Conservation (phyloP, 768 basidiomycete genomes). For the Saitozyma podzolica region DNA sequence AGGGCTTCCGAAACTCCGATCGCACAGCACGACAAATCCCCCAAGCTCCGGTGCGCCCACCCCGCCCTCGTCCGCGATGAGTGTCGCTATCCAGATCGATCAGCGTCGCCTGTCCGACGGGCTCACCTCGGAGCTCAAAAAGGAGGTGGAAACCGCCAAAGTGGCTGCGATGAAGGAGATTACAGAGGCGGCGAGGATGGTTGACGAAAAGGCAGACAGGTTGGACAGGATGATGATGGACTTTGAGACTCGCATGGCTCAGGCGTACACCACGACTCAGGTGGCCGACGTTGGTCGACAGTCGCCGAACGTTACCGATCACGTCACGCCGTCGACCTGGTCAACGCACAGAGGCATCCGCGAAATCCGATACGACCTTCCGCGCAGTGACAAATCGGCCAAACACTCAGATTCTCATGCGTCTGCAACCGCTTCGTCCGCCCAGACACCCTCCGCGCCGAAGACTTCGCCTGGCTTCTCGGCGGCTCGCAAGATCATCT, state of each 20-base stretch:
- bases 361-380: no score
- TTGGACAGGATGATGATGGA: constrained; percentile 12
- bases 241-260: not conserved
- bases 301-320: no score
- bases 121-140: not conserved
- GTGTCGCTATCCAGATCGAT: not conserved
- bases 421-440: no score
- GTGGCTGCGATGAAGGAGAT: not conserved
- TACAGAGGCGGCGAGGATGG: not conserved
- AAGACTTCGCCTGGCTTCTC: no score
- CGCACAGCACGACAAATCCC: not conserved
- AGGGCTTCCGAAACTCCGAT: not conserved
- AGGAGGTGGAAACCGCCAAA: not conserved
- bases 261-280: no score
- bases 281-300: no score
- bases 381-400: no score
- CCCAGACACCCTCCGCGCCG: no score
- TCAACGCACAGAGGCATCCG: no score
- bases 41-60: not conserved
- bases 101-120: not conserved
- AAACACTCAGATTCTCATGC: no score
- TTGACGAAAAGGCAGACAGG: constrained; percentile 1
- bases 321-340: no score
- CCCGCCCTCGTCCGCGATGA: not conserved
- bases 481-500: no score